Base-by-base conservation (phyloP, 2,329 filamentous ascomycete species). In the Ophiobolus disseminans region DNA sequence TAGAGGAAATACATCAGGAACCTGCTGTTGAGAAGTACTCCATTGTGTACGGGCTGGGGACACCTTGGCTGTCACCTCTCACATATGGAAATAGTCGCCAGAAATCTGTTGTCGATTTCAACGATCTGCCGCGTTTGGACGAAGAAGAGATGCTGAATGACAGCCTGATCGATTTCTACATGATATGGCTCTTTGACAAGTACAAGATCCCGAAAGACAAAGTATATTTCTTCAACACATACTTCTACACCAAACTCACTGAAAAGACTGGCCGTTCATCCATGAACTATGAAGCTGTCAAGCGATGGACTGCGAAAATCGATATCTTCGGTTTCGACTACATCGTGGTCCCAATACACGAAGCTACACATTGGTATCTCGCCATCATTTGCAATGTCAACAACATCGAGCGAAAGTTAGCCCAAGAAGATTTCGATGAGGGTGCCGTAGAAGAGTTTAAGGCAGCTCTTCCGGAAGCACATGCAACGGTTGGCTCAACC, bases 341-440 rank as follows among this genome's bases (percentile, higher is more conserved):
- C 69, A 86, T 97, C 49, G 81, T 97, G 9, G 88, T 99, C 5
- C 94, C 94, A 0, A 90, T 99, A 69, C 95, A 96, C 62, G 89
- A 97, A 67, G 79, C 85, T 16, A 45, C 54, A 1, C 94, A 99
- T 72, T 99, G 95, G 94, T 97, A 94, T 73, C 78, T 97, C 57
- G 91, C 91, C 6, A 93, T 99, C 46, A 93, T 99, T 42, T 96
- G 91, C 81, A 96, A 99, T 64, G 81, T 93, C 2, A 82, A 85
- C 3, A 86, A 81, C 41, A 78, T 94, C n/a, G 58, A 62, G 22
- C 70, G 75, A 25, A 71, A 67, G 25, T 55, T 57, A 5, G 50
- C 63, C 14, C 21, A 53, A 11, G 52, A 51, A 31, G 35, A 58
- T 11, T 41, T 55, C 11, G 45, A 53, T 20, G 50, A 55, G 1